Percentiles rank a stretch among this genome's conserved stretches.
These are phyloP conservation scores for Ceratocystis alfenasii DNA, from an alignment of 2,329 filamentous ascomycete genomes.

Conservation along the genomic window DNA sequence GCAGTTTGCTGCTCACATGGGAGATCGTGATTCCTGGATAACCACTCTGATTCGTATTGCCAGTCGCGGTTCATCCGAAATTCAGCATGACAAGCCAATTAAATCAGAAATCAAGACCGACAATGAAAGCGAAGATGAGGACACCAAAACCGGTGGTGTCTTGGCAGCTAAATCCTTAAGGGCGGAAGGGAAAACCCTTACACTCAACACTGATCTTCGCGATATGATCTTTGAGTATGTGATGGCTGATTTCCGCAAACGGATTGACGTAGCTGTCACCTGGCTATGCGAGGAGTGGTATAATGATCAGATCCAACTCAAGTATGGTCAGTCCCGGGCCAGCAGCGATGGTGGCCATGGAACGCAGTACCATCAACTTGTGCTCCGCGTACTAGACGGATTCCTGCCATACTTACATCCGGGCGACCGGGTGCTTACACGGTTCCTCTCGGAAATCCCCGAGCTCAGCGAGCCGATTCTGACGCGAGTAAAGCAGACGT, in stretches of 20 bases:
- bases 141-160: not conserved
- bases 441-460: constrained; percentile 85
- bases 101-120: not conserved
- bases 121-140: constrained; percentile 22
- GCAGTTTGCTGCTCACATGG: constrained; percentile 69
- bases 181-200: constrained; percentile 26
- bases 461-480: constrained; percentile 62
- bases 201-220: constrained; percentile 58
- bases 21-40: constrained; percentile 82
- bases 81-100: constrained; percentile 26
- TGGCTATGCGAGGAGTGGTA: constrained; percentile 99
- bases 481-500: constrained; percentile 55
- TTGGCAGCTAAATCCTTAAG: constrained; percentile 18
- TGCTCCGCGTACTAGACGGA: constrained; percentile 70
- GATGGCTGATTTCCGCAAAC: constrained; percentile 78
- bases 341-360: constrained; percentile 24
- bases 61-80: constrained; percentile 14
- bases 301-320: constrained; percentile 47
- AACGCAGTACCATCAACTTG: constrained; percentile 65
- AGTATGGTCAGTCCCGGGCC: not conserved
- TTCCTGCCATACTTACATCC: constrained; percentile 85
- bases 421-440: constrained; percentile 77
- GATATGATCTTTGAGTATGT: constrained; percentile 75
- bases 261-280: constrained; percentile 79
- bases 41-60: constrained; percentile 77